These are phyloP conservation scores for Gossypium anomalum DNA, from an alignment of 345 rosid species.

Conservation along the genomic window DNA sequence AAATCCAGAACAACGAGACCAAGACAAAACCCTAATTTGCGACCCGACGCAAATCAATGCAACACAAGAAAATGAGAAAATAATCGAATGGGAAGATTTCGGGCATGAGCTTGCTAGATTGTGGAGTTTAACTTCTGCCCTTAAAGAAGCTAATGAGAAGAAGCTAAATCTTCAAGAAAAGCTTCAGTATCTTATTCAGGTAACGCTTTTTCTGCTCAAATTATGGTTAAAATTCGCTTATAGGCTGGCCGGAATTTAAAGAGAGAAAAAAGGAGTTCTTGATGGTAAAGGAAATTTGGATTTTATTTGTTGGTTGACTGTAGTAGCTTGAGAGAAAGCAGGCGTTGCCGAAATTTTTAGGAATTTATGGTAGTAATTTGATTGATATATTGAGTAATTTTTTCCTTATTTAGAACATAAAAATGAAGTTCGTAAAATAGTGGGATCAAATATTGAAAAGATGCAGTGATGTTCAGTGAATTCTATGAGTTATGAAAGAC, in stretches of 20 bases:
- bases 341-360: not conserved
- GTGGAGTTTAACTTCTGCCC: conserved; percentile 83
- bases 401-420: not conserved
- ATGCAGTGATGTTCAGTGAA: not conserved
- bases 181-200: conserved; percentile 74
- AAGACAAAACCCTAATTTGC: conserved; percentile 7
- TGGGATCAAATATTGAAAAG: too few species aligned
- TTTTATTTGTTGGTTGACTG: not conserved
- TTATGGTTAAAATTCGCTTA: not conserved
- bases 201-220: conserved; percentile 25
- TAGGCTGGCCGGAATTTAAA: not conserved
- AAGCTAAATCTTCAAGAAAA: conserved; percentile 50
- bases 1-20: conserved; percentile 15
- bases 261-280: not conserved
- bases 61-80: conserved; percentile 25
- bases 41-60: not conserved
- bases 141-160: conserved; percentile 57
- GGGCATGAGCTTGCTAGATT: conserved; percentile 77
- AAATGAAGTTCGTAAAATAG: too few species aligned
- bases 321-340: not conserved
- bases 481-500: not conserved
- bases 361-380: not conserved
- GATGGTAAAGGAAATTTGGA: not conserved
- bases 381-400: not conserved
- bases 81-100: conserved; percentile 92